These are phyloP conservation scores for Pseudocohnilembus persalinus DNA, from an alignment of 169 alveolate species.

Conservation along the genomic window DNA sequence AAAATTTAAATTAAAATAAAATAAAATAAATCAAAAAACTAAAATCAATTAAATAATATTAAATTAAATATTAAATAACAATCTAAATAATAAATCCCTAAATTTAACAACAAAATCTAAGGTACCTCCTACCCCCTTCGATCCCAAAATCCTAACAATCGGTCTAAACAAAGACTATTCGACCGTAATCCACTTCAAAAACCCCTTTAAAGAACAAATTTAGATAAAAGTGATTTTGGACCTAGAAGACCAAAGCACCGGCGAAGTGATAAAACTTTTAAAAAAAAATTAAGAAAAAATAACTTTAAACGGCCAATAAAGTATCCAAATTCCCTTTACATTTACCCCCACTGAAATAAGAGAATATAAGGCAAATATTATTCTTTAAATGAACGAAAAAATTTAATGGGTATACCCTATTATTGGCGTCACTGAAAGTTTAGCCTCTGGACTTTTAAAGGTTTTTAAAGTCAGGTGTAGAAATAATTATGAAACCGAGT, in stretches of 20 bases:
- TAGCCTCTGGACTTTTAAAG: conserved; percentile 67
- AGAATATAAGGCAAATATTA: conserved; percentile 66
- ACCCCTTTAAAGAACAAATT: conserved; percentile 42
- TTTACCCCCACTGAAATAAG: conserved; percentile 77
- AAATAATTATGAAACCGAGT: conserved; percentile 9
- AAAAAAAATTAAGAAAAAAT: conserved; percentile 53
- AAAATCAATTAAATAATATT: too few species aligned
- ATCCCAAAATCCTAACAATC: conserved; percentile 40
- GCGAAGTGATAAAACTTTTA: conserved; percentile 8
- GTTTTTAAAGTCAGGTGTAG: conserved; percentile 60
- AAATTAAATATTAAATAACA: too few species aligned
- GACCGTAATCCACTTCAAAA: conserved; percentile 44
- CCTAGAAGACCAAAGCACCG: background rate
- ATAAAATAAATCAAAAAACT: too few species aligned
- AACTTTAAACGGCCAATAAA: conserved; percentile 69
- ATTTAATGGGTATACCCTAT: conserved; percentile 82
- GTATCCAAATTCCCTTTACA: conserved; percentile 74
- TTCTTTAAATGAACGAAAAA: conserved; percentile 69
- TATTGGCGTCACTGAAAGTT: conserved; percentile 78
- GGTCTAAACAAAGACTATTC: conserved; percentile 52
- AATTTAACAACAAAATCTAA: too few species aligned
- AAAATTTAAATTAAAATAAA: too few species aligned
- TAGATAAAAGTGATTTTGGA: conserved; percentile 14
- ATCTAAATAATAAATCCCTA: too few species aligned
- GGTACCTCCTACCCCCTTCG: conserved; percentile 79